Percentiles rank a stretch among this genome's conserved stretches.
Evolutionary conservation across 495 filamentous ascomycete genomes (phyloP).

Genomic region (Lophiotrema nucula): DNA sequence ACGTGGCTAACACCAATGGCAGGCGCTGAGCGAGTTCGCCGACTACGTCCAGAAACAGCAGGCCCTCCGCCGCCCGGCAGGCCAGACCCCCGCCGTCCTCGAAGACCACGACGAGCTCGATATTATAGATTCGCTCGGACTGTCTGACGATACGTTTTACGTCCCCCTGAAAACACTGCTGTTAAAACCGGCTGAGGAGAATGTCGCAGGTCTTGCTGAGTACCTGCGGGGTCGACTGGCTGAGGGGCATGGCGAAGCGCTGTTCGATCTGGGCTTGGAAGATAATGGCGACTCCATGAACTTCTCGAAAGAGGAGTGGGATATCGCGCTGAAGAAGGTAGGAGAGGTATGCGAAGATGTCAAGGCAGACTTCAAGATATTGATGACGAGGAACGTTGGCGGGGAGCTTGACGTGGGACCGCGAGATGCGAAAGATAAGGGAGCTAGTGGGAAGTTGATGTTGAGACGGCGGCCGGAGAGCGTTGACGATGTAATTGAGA

Average conservation of each 20-base stretch:
- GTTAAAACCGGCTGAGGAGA: constrained; percentile 58
- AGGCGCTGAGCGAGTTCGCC: constrained; percentile 95
- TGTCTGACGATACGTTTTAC: constrained; percentile 67
- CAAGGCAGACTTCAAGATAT: constrained; percentile 70
- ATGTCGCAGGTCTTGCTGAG: constrained; percentile 58
- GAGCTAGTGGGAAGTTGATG: constrained; percentile 76
- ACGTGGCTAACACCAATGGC: background rate
- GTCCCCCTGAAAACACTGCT: constrained; percentile 75
- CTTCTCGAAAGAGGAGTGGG: constrained; percentile 76
- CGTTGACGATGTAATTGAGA: constrained; percentile 87
- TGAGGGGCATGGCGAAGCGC: constrained; percentile 85
- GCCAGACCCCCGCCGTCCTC: constrained; percentile 25
- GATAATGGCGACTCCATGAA: constrained; percentile 90
- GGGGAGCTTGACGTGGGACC: constrained; percentile 69
- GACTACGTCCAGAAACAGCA: constrained; percentile 97
- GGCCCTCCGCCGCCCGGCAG: constrained; percentile 55
- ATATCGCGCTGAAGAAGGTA: constrained; percentile 67
- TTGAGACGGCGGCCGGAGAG: constrained; percentile 71
- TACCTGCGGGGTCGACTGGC: constrained; percentile 65
- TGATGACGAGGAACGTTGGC: constrained; percentile 86
- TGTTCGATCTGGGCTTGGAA: constrained; percentile 92
- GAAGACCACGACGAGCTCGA: constrained; percentile 89
- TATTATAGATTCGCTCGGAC: constrained; percentile 81
- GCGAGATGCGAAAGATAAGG: constrained; percentile 62
- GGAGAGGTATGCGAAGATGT: constrained; percentile 62